phyloP scores from a whole-genome alignment of 176 grass and related monocot species.

The Phoenix roebelenii region DNA sequence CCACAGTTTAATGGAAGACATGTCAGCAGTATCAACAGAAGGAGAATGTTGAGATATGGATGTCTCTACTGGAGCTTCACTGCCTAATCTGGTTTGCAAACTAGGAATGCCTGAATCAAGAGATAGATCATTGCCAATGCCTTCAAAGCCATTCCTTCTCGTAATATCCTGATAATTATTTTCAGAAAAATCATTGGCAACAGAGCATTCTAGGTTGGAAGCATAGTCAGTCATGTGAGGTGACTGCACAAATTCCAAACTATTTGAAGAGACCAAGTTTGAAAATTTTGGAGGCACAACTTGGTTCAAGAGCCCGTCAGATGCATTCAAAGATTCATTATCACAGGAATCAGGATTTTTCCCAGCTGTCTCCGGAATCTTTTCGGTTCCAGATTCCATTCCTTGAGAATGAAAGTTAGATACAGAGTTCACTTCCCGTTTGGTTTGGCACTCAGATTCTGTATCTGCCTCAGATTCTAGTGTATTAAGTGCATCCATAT shows the following conservation, averaged over 20 bases:
- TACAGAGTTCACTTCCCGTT: slow-evolving; percentile 31
- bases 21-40: slow-evolving; percentile 26
- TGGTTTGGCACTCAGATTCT: slow-evolving; percentile 55
- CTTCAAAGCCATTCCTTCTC: slow-evolving; percentile 22
- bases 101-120: slow-evolving; percentile 20
- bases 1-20: slow-evolving; percentile 76
- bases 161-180: slow-evolving; percentile 21
- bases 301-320: slow-evolving; percentile 18
- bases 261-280: slow-evolving; percentile 32
- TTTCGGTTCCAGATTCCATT: slow-evolving; percentile 18
- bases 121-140: slow-evolving; percentile 22
- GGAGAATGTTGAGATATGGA: slow-evolving; percentile 18
- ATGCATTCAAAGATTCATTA: slow-evolving; percentile 16
- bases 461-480: slow-evolving; percentile 90
- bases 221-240: slow-evolving; percentile 16
- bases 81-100: slow-evolving; percentile 10
- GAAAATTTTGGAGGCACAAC: slow-evolving; percentile 27
- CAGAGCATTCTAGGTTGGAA: slow-evolving; percentile 17
- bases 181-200: slow-evolving; percentile 23
- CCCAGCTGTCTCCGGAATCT: background rate
- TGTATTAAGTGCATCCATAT: slow-evolving; percentile 83
- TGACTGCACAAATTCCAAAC: slow-evolving; percentile 15
- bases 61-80: slow-evolving; percentile 12
- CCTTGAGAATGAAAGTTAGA: slow-evolving; percentile 25
- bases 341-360: slow-evolving; percentile 30